Conservation (phyloP, 2,329 filamentous ascomycete species). For the Apiospora saccharicola region DNA sequence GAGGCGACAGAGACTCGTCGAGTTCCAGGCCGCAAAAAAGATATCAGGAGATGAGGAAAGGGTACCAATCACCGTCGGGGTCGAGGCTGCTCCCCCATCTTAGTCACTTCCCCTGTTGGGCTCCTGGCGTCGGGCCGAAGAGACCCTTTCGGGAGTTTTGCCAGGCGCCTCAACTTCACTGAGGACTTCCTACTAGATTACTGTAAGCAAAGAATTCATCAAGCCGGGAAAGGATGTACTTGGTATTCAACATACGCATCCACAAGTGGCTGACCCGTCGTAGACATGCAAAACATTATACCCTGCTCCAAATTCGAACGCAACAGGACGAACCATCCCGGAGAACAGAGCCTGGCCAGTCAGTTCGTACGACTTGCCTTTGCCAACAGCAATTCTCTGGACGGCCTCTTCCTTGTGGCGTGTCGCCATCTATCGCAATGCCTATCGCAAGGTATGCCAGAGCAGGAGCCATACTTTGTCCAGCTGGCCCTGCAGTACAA, state of each 20-base stretch:
- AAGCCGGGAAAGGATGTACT: no score
- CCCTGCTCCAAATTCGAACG: neutral
- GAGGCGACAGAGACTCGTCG: conserved; percentile 1
- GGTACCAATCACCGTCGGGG: no score
- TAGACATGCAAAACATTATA: conserved; percentile 12
- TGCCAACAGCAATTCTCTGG: neutral
- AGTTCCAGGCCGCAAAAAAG: neutral
- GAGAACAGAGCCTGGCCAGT: neutral
- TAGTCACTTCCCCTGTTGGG: neutral
- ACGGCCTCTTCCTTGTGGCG: conserved; percentile 6
- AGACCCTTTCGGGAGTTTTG: conserved; percentile 16
- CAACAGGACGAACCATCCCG: neutral
- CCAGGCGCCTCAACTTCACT: neutral
- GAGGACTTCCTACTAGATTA: conserved; percentile 12
- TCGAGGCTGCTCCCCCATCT: neutral
- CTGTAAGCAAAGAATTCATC: neutral
- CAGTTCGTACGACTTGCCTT: neutral
- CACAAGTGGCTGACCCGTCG: neutral
- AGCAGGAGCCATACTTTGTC: neutral
- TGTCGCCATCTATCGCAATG: neutral
- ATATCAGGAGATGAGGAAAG: no score
- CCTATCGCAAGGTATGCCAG: neutral
- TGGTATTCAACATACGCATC: neutral
- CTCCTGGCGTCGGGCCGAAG: neutral
- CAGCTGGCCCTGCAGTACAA: conserved; percentile 8